Conservation (phyloP, 352 stramenopile genomes). For the Globisporangium middletonii region DNA sequence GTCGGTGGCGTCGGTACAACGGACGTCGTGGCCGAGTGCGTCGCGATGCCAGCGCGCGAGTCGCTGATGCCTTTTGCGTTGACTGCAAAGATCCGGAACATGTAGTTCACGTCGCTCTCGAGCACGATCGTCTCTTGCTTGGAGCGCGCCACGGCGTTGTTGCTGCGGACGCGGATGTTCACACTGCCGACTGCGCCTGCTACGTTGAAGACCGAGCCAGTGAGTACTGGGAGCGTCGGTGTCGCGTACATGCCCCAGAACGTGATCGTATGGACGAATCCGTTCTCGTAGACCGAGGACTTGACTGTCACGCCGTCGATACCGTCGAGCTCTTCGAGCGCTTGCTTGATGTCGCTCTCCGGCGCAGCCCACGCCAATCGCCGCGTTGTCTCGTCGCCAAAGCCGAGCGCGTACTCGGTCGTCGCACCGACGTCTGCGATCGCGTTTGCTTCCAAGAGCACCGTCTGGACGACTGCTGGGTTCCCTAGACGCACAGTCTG, state of each 20-base stretch:
- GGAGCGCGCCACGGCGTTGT: slow-evolving; percentile 40
- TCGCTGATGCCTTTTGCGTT: slow-evolving; percentile 59
- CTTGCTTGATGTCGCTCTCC: slow-evolving; percentile 23
- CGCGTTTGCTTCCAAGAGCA: slow-evolving; percentile 38
- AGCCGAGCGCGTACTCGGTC: slow-evolving; percentile 45
- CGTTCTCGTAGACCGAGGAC: slow-evolving; percentile 32
- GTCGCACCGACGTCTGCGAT: slow-evolving; percentile 16
- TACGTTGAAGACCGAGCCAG: slow-evolving; percentile 15
- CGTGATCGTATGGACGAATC: slow-evolving; percentile 76
- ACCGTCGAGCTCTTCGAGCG: slow-evolving; percentile 34
- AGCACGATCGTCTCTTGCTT: slow-evolving; percentile 53
- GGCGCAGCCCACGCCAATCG: slow-evolving; percentile 32
- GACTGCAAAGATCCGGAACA: slow-evolving; percentile 52
- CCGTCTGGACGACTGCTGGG: slow-evolving; percentile 39
- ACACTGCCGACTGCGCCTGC: slow-evolving; percentile 21
- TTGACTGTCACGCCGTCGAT: slow-evolving; percentile 51
- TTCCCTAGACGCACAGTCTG: slow-evolving; percentile 51
- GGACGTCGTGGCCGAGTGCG: slow-evolving; percentile 43
- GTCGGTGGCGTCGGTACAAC: slow-evolving; percentile 69
- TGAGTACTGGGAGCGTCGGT: slow-evolving; percentile 40
- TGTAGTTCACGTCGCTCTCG: slow-evolving; percentile 39
- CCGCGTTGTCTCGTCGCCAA: slow-evolving; percentile 33
- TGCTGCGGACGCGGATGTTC: slow-evolving; percentile 35
- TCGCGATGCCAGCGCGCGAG: slow-evolving; percentile 21
- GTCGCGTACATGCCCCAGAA: slow-evolving; percentile 82